These are phyloP conservation scores for Acacia acuminata DNA, from an alignment of 306 rosid genomes.

Conservation along the genomic window DNA sequence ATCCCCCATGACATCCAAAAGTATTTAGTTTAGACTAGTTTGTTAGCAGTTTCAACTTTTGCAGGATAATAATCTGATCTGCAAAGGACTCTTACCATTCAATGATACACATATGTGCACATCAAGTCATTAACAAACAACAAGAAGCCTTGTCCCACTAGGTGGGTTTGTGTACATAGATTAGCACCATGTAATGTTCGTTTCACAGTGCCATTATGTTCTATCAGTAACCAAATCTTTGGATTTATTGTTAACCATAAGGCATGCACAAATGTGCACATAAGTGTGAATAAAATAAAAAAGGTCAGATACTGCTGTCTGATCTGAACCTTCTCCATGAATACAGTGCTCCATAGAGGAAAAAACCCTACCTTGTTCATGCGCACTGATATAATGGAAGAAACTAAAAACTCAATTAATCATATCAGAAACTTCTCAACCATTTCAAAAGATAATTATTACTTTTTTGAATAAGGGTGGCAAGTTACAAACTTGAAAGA, in stretches of 20 bases:
- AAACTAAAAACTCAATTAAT: constrained; percentile 18
- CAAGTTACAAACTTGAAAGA: neutral
- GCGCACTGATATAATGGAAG: constrained; percentile 2
- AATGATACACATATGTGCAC: neutral
- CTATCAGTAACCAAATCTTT: neutral
- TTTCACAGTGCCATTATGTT: neutral
- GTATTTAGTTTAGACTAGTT: neutral
- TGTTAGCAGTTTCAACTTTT: neutral
- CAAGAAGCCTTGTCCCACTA: neutral
- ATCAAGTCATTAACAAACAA: neutral
- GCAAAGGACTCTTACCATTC: neutral
- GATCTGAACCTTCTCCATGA: neutral
- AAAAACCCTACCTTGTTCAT: constrained; percentile 11
- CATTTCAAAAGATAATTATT: neutral
- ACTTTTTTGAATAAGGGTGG: neutral
- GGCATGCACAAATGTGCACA: neutral
- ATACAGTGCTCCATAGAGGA: neutral
- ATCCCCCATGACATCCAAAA: neutral
- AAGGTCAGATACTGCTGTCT: neutral
- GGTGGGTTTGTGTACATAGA: neutral
- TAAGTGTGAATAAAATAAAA: neutral
- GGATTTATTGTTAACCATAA: no score
- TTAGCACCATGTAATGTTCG: no score
- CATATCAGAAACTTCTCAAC: constrained; percentile 28
- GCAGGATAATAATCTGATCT: neutral